These are phyloP conservation scores for Erodium maritimum DNA, from an alignment of 345 rosid species.

Conservation along the genomic window DNA sequence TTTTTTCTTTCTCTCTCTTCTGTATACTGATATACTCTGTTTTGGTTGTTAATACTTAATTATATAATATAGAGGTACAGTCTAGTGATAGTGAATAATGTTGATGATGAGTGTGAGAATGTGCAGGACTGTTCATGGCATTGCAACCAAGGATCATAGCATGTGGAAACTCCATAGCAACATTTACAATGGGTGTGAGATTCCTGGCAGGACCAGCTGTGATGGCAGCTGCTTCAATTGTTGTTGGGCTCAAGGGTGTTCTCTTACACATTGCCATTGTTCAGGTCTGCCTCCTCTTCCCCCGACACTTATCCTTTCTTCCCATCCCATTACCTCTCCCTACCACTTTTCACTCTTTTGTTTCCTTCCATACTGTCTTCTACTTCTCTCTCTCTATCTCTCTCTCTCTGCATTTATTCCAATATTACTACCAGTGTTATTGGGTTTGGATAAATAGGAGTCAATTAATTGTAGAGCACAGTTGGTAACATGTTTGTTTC, in stretches of 20 bases:
- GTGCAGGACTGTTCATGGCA: constrained; percentile 94
- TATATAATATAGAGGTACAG: too few relatives aligned
- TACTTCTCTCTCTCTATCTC: too few relatives aligned
- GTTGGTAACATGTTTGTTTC: constrained; percentile 12
- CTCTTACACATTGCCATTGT: constrained; percentile 92
- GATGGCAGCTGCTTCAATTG: constrained; percentile 91
- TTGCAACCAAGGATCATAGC: constrained; percentile 98
- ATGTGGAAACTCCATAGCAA: constrained; percentile 86
- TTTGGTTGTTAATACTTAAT: too few relatives aligned
- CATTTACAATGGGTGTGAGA: constrained; percentile 89
- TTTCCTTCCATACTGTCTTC: too few relatives aligned
- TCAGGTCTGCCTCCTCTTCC: constrained; percentile 35
- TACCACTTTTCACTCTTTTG: not conserved
- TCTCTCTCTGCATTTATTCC: too few relatives aligned
- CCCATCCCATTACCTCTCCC: too few relatives aligned
- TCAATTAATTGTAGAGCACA: too few relatives aligned
- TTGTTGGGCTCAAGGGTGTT: constrained; percentile 73
- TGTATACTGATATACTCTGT: too few relatives aligned
- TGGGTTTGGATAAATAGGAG: too few relatives aligned
- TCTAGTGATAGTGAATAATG: too few relatives aligned
- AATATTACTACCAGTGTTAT: too few relatives aligned
- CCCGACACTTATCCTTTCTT: not conserved
- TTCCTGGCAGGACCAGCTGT: constrained; percentile 97
- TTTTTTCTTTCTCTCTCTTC: not conserved
- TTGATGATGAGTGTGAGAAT: constrained; percentile 9